Evolutionary conservation across 1,284 basidiomycete species (phyloP).

Genomic region (Leucoagaricus sp.): DNA sequence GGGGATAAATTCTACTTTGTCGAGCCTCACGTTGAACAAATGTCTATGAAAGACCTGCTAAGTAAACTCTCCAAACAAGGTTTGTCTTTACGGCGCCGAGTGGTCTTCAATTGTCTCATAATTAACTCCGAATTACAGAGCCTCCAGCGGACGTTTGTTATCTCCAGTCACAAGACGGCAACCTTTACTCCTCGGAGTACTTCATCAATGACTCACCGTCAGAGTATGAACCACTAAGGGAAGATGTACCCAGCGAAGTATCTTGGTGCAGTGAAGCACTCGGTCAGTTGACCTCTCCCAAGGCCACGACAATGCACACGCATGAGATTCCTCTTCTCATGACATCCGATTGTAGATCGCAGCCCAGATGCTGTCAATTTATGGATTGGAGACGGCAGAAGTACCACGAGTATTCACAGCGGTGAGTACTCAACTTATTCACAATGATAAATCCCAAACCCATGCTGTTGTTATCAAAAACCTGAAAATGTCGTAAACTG

Average conservation of each 20-base stretch:
- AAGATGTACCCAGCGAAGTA: slow-evolving; percentile 67
- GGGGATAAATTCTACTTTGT: slow-evolving; percentile 71
- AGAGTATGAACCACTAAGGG: slow-evolving; percentile 63
- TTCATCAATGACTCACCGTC: slow-evolving; percentile 40
- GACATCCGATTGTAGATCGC: slow-evolving; percentile 41
- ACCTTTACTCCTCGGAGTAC: slow-evolving; percentile 60
- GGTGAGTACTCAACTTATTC: slow-evolving; percentile 45
- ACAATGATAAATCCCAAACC: not conserved
- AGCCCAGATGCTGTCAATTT: slow-evolving; percentile 87
- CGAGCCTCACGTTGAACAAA: slow-evolving; percentile 71
- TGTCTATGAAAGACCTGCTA: slow-evolving; percentile 66
- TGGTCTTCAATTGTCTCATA: not conserved
- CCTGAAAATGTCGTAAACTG: not conserved
- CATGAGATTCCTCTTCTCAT: not conserved
- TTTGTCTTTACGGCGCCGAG: not conserved
- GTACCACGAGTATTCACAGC: slow-evolving; percentile 83
- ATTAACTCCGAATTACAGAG: not conserved
- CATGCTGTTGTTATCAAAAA: not conserved
- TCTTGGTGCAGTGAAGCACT: slow-evolving; percentile 77
- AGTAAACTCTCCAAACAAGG: slow-evolving; percentile 35
- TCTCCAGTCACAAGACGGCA: slow-evolving; percentile 91
- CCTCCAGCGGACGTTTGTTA: slow-evolving; percentile 56
- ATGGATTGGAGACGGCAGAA: slow-evolving; percentile 83
- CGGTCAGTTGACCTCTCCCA: slow-evolving; percentile 46
- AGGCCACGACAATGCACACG: not conserved